These are phyloP conservation scores for Raffaelea deltoideospora DNA, from an alignment of 2,329 filamentous ascomycete species.

Conservation along the genomic window DNA sequence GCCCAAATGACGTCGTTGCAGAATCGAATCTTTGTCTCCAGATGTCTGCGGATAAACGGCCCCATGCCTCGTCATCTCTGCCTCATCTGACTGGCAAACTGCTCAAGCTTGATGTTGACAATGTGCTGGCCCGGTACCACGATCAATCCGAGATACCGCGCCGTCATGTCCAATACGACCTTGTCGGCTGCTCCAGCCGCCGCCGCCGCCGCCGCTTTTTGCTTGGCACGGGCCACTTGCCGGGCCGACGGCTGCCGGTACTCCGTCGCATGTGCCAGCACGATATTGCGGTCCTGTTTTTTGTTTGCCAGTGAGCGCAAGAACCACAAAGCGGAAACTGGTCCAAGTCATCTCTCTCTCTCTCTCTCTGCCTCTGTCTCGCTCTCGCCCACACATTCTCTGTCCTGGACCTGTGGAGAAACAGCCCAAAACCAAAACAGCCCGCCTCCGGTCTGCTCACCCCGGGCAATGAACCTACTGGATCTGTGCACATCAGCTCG, in stretches of 20 bases:
- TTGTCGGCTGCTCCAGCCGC: conserved; percentile 19
- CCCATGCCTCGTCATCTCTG: neutral
- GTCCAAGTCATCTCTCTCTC: too few relatives aligned
- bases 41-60: too few relatives aligned
- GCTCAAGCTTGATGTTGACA: conserved; percentile 75
- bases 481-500: conserved; percentile 86
- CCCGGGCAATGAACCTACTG: conserved; percentile 36
- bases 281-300: conserved; percentile 67
- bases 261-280: conserved; percentile 75
- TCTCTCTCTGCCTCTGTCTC: too few relatives aligned
- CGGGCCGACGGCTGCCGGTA: conserved; percentile 59
- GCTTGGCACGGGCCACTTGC: conserved; percentile 24
- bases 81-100: conserved; percentile 43
- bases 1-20: too few relatives aligned
- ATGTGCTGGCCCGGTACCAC: conserved; percentile 82
- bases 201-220: conserved; percentile 20
- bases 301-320: conserved; percentile 1
- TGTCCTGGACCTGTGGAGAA: too few relatives aligned
- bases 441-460: neutral
- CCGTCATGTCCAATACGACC: conserved; percentile 58
- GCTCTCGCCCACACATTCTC: neutral
- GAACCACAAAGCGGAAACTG: neutral
- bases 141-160: conserved; percentile 75
- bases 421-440: neutral
- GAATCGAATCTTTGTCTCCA: neutral